Evolutionary conservation across 345 rosid species (phyloP), one percentile per base, ranked within the genome.

Genomic region (Cardamine chenopodiifolia): DNA sequence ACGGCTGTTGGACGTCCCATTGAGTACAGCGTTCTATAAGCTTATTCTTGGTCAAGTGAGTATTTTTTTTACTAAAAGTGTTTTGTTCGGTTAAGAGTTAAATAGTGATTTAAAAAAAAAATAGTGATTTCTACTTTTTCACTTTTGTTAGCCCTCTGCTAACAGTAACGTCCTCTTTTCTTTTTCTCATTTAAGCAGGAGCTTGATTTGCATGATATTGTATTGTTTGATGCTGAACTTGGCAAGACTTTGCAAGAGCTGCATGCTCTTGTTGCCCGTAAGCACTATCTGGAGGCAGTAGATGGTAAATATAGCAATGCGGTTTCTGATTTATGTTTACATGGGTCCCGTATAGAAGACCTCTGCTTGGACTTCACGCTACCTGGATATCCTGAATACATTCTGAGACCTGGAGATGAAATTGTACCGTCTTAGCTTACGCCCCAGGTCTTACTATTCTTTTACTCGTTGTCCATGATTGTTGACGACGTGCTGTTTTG

Each of bases 351-450:
- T 22, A 71, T 96, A 55, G 95, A 92, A 80, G 98, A 89, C 70
- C 97, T 96, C 71, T 89, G 79, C 87, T 82, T 96, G 72, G 97
- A 90, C 77, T 96, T 96, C 79, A 86, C 96, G 8, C 89, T 96
- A 70, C 99, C 98, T 62, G 98, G 99, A 37, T 90, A 89, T 81
- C 97, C 98, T 15, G 97, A 92, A 55, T 96, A 85, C 79, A 80
- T 79, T 63, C 56, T 96, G 83, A 92, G 84, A 81, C 77, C 82
- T n/a, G 98, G 92, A 74, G 95, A 90, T 80, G 96, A 84, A 80
- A 85, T 71, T 71, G 99, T 96, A 89, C 22, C 48, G 63, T 47
- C 78, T 55, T 68, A 29, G 52, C 52, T 49, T 34, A 23, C 62
- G 18, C 25, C 62, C 18, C 52, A 52, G 56, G 20, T 60, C 61